Evolutionary conservation across 2,329 filamentous ascomycete species (phyloP), one percentile per base, ranked within the genome.

Genomic region (Pseudocercospora eumusae): DNA sequence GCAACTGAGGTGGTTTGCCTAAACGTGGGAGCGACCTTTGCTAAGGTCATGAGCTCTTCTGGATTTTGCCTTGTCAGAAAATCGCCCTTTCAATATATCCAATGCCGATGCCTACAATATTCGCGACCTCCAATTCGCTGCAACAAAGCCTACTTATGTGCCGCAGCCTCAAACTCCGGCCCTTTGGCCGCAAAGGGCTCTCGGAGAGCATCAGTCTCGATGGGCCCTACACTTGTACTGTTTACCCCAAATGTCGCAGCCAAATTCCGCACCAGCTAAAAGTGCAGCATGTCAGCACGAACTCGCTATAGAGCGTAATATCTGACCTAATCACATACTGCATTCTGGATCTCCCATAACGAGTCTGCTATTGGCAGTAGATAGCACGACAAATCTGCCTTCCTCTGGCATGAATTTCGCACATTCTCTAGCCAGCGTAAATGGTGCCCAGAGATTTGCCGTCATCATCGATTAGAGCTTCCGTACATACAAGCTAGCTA

Each of bases 361-460:
- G 7, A 54, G 11, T 28, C 56, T 63, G 28, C 59, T 62, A 21
- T 61, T 28, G 6, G 23, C 53, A n/a, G 56, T 62, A 13, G 60
- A 63, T n/a, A 65, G 13, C 50, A 65, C 25, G 20, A 65, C 55
- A 28, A 65, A 61, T 13, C 63, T 57, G 23, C 63, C 63, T n/a
- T 57, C 63, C 7, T 18, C 1, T n/a, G 63, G 63, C 63, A 65
- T 65, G 23, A 50, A 13, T 25, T 56, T 56, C 25, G 59, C 31
- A n/a, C 36, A 57, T 18, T 42, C 54, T n/a, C 53, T 33, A 13
- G 63, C 56, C 15, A 63, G 28, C 20, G 45, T 23, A 27, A 65
- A 49, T 1, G 63, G 63, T 7, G 56, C 45, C 60, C 60, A 65
- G 52, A 55, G 57, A 25, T 60, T 50, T 11, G 47, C 56, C 5